Evolutionary conservation across 441 rosid species (phyloP).

Genomic region (Erodium chrysanthum): DNA sequence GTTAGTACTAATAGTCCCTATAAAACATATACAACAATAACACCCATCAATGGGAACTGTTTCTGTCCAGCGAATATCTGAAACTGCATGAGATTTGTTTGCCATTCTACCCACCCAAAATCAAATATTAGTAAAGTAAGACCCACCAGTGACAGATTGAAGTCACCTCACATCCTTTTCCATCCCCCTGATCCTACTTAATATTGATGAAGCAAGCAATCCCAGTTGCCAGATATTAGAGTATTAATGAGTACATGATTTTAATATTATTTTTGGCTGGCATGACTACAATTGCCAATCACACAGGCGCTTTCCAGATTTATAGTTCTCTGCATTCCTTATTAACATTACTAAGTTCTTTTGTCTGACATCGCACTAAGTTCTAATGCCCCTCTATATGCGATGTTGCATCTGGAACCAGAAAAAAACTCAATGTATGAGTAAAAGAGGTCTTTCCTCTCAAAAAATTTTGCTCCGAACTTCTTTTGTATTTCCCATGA

Average conservation of each 20-base stretch:
- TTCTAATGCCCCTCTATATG: not conserved
- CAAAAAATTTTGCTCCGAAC: not conserved
- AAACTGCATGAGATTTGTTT: not conserved
- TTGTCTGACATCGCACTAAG: too few species aligned
- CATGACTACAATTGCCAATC: not conserved
- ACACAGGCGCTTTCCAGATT: not conserved
- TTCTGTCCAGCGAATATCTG: not conserved
- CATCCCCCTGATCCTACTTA: not conserved
- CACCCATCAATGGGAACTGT: not conserved
- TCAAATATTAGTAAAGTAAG: not conserved
- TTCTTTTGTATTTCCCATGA: not conserved
- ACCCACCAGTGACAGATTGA: not conserved
- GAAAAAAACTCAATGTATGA: not conserved
- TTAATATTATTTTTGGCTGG: not conserved
- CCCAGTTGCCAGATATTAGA: not conserved
- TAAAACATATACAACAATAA: not conserved
- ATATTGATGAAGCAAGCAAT: not conserved
- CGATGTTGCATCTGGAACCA: not conserved
- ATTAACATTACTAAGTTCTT: not conserved
- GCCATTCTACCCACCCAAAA: not conserved
- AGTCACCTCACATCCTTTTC: not conserved
- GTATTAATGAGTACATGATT: not conserved
- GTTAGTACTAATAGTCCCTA: not conserved
- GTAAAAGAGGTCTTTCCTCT: not conserved
- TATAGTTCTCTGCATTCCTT: not conserved